phyloP scores from a whole-genome alignment of 352 stramenopile genomes.

The Aphanomyces invadans region DNA sequence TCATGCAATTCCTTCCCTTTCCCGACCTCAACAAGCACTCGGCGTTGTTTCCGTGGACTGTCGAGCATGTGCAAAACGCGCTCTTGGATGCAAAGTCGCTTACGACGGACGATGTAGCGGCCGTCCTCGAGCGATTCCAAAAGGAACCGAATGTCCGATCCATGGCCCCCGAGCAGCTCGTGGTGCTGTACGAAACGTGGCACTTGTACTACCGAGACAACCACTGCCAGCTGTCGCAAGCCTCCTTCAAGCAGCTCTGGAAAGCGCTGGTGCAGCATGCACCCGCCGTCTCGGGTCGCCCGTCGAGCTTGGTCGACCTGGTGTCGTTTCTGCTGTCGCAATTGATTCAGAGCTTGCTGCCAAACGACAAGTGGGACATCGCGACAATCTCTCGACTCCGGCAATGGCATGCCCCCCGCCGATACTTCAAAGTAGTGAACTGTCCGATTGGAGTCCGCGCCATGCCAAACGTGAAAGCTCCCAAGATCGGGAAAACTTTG shows the following conservation, averaged over 20 bases:
- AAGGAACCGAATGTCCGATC: not conserved
- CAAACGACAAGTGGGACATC: not conserved
- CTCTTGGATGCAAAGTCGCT: not conserved
- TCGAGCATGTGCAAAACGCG: not conserved
- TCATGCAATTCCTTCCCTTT: slow-evolving; percentile 8
- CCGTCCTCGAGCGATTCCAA: slow-evolving; percentile 2
- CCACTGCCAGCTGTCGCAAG: not conserved
- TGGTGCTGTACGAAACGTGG: slow-evolving; percentile 21
- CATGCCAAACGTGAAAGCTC: slow-evolving; percentile 8
- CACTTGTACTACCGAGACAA: not conserved
- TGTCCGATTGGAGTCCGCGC: slow-evolving; percentile 19
- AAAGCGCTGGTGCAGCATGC: slow-evolving; percentile 6
- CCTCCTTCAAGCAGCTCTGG: not conserved
- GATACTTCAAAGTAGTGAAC: slow-evolving; percentile 21
- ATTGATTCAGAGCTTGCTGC: not conserved
- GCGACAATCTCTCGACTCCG: not conserved
- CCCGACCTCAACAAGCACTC: not conserved
- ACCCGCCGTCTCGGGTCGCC: not conserved
- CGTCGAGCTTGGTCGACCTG: not conserved
- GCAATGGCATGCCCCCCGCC: slow-evolving; percentile 6
- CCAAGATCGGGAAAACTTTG: slow-evolving; percentile 13
- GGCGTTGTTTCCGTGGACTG: slow-evolving; percentile 4
- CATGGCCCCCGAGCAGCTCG: slow-evolving; percentile 11
- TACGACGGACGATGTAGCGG: not conserved
- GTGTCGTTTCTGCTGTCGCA: not conserved